These are phyloP conservation scores for Penicillium samsonianum DNA, from an alignment of 495 filamentous ascomycete species.

Conservation along the genomic window DNA sequence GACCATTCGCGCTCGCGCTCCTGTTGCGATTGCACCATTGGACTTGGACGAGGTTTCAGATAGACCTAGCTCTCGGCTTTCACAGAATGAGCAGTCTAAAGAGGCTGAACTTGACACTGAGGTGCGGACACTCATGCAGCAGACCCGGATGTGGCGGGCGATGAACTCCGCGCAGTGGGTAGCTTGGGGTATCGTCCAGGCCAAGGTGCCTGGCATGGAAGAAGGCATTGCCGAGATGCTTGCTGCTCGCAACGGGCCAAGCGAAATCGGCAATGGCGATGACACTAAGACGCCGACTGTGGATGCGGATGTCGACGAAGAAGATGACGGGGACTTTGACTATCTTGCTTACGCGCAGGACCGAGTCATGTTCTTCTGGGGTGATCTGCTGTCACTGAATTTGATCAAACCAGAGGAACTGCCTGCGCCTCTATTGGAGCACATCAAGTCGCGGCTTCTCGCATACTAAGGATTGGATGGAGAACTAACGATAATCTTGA, in stretches of 20 bases:
- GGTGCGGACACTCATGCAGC: constrained; percentile 67
- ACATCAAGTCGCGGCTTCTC: constrained; percentile 58
- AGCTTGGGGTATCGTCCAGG: constrained; percentile 95
- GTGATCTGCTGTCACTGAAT: constrained; percentile 75
- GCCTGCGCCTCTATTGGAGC: constrained; percentile 57
- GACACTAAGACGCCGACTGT: constrained; percentile 19
- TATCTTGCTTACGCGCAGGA: constrained; percentile 91
- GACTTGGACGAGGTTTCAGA: constrained; percentile 38
- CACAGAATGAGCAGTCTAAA: constrained; percentile 55
- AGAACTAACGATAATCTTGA: constrained; percentile 4
- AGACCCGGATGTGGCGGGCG: constrained; percentile 80
- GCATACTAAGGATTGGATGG: constrained; percentile 47
- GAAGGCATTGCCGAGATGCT: constrained; percentile 34
- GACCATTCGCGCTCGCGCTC: constrained; percentile 38
- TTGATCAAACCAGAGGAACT: constrained; percentile 72
- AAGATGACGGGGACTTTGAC: constrained; percentile 81
- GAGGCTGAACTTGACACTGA: constrained; percentile 64
- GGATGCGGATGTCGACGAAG: constrained; percentile 41
- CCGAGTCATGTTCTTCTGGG: constrained; percentile 89
- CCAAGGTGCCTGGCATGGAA: constrained; percentile 70
- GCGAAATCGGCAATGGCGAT: constrained; percentile 19
- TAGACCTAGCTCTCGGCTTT: constrained; percentile 16
- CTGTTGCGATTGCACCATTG: constrained; percentile 36
- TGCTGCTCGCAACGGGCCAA: constrained; percentile 11
- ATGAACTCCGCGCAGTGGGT: constrained; percentile 90